Conservation (phyloP, 768 basidiomycete species). For the Astraeus odoratus region DNA sequence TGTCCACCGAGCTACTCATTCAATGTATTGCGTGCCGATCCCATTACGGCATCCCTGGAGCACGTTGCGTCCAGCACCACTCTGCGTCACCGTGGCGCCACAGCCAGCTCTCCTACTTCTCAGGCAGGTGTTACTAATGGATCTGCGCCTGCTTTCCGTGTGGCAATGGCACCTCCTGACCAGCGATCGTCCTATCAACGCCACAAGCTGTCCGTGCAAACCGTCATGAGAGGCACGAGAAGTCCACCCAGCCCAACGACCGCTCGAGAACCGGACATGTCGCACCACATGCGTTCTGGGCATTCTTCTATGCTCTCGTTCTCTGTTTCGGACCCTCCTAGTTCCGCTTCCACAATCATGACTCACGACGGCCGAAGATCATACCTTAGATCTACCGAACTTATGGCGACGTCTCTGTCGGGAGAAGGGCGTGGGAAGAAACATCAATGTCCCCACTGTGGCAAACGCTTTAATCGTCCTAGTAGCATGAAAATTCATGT, state of each 20-base stretch:
- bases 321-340: conserved; percentile 26
- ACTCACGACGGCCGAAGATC: conserved; percentile 23
- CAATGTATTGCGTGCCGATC: conserved; percentile 40
- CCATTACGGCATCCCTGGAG: conserved; percentile 34
- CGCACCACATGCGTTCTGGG: conserved; percentile 21
- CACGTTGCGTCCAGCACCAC: conserved; percentile 39
- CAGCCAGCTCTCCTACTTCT: conserved; percentile 1
- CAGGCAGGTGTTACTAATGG: conserved; percentile 27
- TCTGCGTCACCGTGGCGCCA: conserved; percentile 26
- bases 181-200: conserved; percentile 17
- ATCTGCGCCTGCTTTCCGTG: conserved; percentile 32
- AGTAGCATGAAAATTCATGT: conserved; percentile 37
- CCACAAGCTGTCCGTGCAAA: conserved; percentile 8
- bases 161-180: conserved; percentile 24
- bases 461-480: conserved; percentile 36
- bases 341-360: conserved; percentile 20
- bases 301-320: conserved; percentile 28
- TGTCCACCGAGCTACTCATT: conserved; percentile 29
- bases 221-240: conserved; percentile 4
- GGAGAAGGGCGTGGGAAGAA: conserved; percentile 29
- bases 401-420: conserved; percentile 21
- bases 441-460: conserved; percentile 32
- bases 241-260: conserved; percentile 22
- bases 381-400: conserved; percentile 23
- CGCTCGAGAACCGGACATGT: conserved; percentile 24